phyloP scores from a whole-genome alignment of 164 flowering plant species.

The Vitis rupestris region DNA sequence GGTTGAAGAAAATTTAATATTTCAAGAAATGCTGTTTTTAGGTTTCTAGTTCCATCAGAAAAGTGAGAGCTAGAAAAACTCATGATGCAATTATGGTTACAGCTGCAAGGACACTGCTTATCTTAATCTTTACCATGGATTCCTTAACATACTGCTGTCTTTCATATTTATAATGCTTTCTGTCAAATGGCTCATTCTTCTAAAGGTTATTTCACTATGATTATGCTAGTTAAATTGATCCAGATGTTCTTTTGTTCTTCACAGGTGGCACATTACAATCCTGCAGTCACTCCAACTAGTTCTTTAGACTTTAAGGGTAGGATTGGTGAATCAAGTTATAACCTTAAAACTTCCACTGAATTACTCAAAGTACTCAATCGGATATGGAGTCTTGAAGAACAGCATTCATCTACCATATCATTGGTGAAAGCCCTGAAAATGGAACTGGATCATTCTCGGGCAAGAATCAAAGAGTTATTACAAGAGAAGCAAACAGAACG shows the following conservation, averaged over 20 bases:
- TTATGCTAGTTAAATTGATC: not conserved
- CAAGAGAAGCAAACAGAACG: slow-evolving; percentile 50
- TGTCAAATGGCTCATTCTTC: too few relatives aligned
- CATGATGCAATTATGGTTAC: too few relatives aligned
- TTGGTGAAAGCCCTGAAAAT: slow-evolving; percentile 54
- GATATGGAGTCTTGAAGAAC: slow-evolving; percentile 88
- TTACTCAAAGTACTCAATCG: slow-evolving; percentile 70
- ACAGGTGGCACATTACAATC: slow-evolving; percentile 65
- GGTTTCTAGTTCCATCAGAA: too few relatives aligned
- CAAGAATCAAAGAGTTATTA: slow-evolving; percentile 46
- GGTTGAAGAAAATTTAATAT: too few relatives aligned
- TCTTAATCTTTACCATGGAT: too few relatives aligned
- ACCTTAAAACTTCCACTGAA: slow-evolving; percentile 75
- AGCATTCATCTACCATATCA: slow-evolving; percentile 58
- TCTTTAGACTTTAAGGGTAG: slow-evolving; percentile 48
- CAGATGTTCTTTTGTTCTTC: not conserved
- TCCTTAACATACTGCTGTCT: not conserved
- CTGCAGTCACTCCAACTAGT: slow-evolving; percentile 47
- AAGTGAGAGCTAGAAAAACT: too few relatives aligned
- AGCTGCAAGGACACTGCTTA: too few relatives aligned
- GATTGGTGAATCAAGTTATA: slow-evolving; percentile 40
- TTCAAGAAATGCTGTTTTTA: too few relatives aligned
- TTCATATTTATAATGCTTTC: too few relatives aligned
- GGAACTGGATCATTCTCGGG: slow-evolving; percentile 55
- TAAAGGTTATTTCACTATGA: too few relatives aligned